These are phyloP conservation scores for Rhodotorula sphaerocarpa DNA, from an alignment of 768 basidiomycete genomes.

Conservation along the genomic window DNA sequence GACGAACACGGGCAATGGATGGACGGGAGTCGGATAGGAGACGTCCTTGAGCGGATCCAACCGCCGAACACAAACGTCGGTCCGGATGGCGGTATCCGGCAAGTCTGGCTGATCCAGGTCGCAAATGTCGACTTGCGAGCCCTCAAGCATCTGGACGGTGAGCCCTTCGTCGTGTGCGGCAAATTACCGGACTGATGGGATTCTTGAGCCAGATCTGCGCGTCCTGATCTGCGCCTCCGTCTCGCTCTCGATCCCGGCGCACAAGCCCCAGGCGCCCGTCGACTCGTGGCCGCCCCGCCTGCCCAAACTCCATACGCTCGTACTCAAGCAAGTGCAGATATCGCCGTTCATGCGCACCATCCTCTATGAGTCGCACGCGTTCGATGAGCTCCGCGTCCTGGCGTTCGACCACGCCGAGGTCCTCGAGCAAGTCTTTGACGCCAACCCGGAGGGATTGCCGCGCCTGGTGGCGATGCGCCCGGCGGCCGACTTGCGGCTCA, in stretches of 20 bases:
- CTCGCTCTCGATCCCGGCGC: not conserved
- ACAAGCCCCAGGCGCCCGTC: not conserved
- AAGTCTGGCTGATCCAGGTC: not conserved
- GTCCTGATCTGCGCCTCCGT: not conserved
- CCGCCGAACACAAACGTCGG: too few species aligned
- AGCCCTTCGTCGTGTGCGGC: not conserved
- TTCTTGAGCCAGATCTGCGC: not conserved
- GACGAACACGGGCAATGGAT: not conserved
- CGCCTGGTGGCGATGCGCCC: not conserved
- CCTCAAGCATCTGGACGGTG: not conserved
- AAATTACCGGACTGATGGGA: too few species aligned
- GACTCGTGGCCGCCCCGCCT: not conserved
- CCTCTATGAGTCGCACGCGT: not conserved
- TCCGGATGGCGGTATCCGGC: not conserved
- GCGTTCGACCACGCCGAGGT: slow-evolving; percentile 1
- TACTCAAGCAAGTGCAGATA: not conserved
- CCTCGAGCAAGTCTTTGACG: not conserved
- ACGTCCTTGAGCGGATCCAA: not conserved
- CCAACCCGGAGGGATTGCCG: slow-evolving; percentile 1
- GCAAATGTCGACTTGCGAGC: not conserved
- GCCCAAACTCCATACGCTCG: not conserved
- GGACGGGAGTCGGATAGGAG: not conserved
- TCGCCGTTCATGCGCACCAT: not conserved
- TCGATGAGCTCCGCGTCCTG: not conserved
- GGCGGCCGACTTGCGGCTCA: not conserved